These are phyloP conservation scores for Dalechampia spathulata DNA, from an alignment of 441 rosid genomes.

Conservation along the genomic window DNA sequence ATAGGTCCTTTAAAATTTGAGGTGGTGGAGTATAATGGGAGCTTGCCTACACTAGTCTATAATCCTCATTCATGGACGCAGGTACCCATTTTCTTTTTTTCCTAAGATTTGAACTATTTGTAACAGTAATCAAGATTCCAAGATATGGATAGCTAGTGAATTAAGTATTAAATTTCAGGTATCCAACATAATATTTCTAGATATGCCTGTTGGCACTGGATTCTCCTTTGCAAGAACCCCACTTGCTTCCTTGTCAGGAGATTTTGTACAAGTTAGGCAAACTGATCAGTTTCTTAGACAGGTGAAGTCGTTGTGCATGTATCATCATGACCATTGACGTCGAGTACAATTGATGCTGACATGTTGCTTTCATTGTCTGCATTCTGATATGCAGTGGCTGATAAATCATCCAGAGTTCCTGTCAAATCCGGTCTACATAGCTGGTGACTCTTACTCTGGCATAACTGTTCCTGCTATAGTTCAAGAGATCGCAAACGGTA, in stretches of 20 bases:
- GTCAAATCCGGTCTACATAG: slow-evolving; percentile 4
- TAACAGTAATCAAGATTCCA: too few relatives aligned
- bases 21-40: slow-evolving; percentile 8
- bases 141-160: too few relatives aligned
- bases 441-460: slow-evolving; percentile 11
- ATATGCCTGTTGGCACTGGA: slow-evolving; percentile 12
- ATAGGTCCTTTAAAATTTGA: slow-evolving; percentile 16
- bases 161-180: neutral
- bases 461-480: slow-evolving; percentile 8
- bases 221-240: slow-evolving; percentile 8
- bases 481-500: slow-evolving; percentile 9
- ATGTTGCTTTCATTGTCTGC: too few relatives aligned
- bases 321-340: neutral
- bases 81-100: neutral
- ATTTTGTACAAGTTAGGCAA: neutral
- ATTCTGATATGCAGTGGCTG: slow-evolving; percentile 6
- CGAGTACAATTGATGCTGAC: too few relatives aligned
- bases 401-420: slow-evolving; percentile 5
- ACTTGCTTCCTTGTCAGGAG: too few relatives aligned
- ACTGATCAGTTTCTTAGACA: slow-evolving; percentile 3
- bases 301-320: neutral
- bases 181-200: slow-evolving; percentile 2
- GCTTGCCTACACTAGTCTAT: slow-evolving; percentile 1
- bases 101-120: too few relatives aligned
- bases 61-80: slow-evolving; percentile 18